phyloP scores from a whole-genome alignment of 441 rosid genomes.

The Manihot esculenta region DNA sequence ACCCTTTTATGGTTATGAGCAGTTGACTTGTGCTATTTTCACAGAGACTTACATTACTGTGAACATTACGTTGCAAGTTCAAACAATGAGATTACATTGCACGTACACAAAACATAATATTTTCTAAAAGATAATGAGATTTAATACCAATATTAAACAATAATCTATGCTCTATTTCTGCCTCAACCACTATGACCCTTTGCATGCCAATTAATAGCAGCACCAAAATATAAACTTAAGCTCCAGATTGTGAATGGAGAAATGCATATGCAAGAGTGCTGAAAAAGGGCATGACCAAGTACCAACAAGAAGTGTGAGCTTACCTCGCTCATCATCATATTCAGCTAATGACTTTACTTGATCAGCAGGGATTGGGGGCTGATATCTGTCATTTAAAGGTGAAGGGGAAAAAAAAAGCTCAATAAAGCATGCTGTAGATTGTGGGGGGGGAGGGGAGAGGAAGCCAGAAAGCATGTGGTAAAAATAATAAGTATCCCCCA shows the following conservation, averaged over 20 bases:
- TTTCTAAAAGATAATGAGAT: no score
- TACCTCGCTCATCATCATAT: slow-evolving; percentile 44
- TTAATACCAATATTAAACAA: no score
- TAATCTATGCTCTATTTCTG: no score
- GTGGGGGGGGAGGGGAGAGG: no score
- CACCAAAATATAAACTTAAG: background rate
- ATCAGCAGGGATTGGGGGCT: slow-evolving; percentile 48
- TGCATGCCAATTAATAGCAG: background rate
- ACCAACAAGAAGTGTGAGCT: background rate
- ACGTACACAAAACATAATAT: no score
- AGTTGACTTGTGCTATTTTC: no score
- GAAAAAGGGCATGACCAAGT: background rate
- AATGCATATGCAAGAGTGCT: background rate
- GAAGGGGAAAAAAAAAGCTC: background rate
- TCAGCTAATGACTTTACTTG: slow-evolving; percentile 42
- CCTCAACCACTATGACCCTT: background rate
- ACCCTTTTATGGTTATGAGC: no score
- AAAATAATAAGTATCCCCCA: background rate
- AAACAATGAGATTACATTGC: no score
- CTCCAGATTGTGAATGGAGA: background rate
- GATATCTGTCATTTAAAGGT: slow-evolving; percentile 33
- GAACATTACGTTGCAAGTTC: no score
- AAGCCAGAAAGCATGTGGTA: background rate
- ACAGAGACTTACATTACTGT: no score
- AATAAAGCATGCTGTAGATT: background rate